These are phyloP conservation scores for Colletotrichum sp. DNA, from an alignment of 2,329 filamentous ascomycete genomes.

Conservation along the genomic window DNA sequence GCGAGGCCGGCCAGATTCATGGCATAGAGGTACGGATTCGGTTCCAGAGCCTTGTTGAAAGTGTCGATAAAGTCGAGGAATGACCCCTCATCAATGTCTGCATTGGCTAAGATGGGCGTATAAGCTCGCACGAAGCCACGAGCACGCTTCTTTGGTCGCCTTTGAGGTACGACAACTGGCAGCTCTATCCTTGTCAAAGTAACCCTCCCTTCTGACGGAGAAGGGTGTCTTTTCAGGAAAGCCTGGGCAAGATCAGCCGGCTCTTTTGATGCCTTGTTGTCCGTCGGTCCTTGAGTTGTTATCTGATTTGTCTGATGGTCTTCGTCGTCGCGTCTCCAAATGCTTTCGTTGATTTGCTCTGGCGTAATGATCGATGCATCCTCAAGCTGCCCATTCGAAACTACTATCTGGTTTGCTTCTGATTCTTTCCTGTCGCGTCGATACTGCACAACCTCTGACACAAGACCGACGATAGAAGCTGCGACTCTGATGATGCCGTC, in stretches of 20 bases:
- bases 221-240: background rate
- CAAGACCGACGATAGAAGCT: conserved; percentile 21
- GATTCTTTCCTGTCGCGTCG: conserved; percentile 18
- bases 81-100: conserved; percentile 50
- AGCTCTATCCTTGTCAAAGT: conserved; percentile 29
- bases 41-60: conserved; percentile 44
- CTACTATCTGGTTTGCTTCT: background rate
- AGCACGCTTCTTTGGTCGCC: conserved; percentile 49
- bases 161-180: conserved; percentile 57
- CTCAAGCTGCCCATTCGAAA: background rate
- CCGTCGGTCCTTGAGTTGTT: background rate
- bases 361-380: background rate
- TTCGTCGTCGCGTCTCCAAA: background rate
- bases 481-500: conserved; percentile 16
- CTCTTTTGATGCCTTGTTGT: background rate
- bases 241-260: background rate
- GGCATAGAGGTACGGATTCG: conserved; percentile 37
- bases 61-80: conserved; percentile 54
- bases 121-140: conserved; percentile 59
- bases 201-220: background rate
- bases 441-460: conserved; percentile 20
- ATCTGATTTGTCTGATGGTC: background rate
- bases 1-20: conserved; percentile 45
- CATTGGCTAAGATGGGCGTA: conserved; percentile 48
- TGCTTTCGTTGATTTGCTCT: background rate